Conservation (phyloP, 768 basidiomycete genomes). For the Auricularia heimuer region DNA sequence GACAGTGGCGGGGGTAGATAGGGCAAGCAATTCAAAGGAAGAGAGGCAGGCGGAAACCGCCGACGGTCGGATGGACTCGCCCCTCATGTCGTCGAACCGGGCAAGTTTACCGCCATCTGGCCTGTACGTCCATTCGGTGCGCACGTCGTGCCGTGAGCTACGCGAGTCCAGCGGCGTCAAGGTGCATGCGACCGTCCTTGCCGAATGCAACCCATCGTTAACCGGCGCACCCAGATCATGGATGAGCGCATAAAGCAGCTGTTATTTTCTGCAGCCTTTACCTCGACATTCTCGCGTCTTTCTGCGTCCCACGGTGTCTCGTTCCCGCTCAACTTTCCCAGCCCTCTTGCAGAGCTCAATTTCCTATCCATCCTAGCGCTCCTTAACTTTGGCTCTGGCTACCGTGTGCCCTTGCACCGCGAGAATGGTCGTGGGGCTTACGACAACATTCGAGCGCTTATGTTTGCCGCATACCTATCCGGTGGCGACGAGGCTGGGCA, state of each 20-base stretch:
- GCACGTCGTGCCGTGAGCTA: constrained; percentile 40
- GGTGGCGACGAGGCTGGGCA: constrained; percentile 42
- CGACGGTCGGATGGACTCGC: too few relatives aligned
- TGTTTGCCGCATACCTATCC: constrained; percentile 61
- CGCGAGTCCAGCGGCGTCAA: constrained; percentile 38
- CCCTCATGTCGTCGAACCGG: not conserved
- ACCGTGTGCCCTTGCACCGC: constrained; percentile 60
- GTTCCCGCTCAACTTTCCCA: constrained; percentile 72
- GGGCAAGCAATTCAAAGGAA: too few relatives aligned
- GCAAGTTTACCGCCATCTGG: constrained; percentile 35
- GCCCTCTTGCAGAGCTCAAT: constrained; percentile 66
- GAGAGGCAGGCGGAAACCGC: too few relatives aligned
- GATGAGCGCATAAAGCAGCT: constrained; percentile 48
- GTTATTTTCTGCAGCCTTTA: constrained; percentile 55
- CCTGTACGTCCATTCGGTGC: constrained; percentile 41
- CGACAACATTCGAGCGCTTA: constrained; percentile 70
- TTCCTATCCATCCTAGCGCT: constrained; percentile 67
- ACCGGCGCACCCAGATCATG: constrained; percentile 38
- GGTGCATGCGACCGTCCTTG: constrained; percentile 25
- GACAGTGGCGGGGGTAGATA: too few relatives aligned
- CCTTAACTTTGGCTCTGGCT: constrained; percentile 78
- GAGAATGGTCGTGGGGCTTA: constrained; percentile 73
- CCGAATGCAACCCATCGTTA: not conserved
- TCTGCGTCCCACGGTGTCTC: constrained; percentile 58
- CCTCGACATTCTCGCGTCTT: constrained; percentile 49